These are phyloP conservation scores for Vaccinium macrocarpon DNA, from an alignment of 148 eudicot genomes.

Conservation along the genomic window DNA sequence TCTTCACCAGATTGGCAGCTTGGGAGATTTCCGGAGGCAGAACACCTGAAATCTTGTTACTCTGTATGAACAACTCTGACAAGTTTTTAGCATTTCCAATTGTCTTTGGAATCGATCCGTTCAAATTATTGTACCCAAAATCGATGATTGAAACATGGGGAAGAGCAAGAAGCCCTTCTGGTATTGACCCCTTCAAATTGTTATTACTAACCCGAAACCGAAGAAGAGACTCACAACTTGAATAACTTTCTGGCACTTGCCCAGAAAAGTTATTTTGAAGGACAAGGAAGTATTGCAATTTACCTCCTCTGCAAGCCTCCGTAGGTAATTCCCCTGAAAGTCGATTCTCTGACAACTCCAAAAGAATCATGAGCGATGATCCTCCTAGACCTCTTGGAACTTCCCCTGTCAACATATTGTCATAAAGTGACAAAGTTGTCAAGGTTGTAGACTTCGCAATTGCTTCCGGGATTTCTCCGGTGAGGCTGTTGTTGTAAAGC, in stretches of 20 bases:
- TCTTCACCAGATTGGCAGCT: constrained; percentile 62
- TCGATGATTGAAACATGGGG: constrained; percentile 77
- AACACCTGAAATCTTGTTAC: constrained; percentile 64
- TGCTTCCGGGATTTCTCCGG: constrained; percentile 55
- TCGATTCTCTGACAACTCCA: constrained; percentile 72
- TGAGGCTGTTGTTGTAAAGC: constrained; percentile 80
- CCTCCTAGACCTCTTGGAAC: constrained; percentile 67
- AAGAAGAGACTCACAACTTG: constrained; percentile 53
- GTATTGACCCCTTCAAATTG: constrained; percentile 51
- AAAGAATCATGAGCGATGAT: constrained; percentile 40
- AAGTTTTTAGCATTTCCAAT: constrained; percentile 63
- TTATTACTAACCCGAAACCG: constrained; percentile 79
- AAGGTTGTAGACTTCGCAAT: constrained; percentile 55
- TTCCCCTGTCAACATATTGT: constrained; percentile 65
- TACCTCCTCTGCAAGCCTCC: constrained; percentile 61
- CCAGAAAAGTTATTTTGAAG: constrained; percentile 62
- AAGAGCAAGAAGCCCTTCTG: constrained; percentile 56
- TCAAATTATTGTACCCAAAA: constrained; percentile 52
- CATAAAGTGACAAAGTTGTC: constrained; percentile 57
- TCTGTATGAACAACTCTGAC: constrained; percentile 66
- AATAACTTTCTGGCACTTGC: constrained; percentile 54
- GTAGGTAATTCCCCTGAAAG: constrained; percentile 58
- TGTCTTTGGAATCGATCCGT: constrained; percentile 48
- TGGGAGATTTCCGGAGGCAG: constrained; percentile 66
- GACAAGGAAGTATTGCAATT: constrained; percentile 61